These are phyloP conservation scores for Paramecium octaurelia DNA, from an alignment of 73 alveolate species.

Conservation along the genomic window DNA sequence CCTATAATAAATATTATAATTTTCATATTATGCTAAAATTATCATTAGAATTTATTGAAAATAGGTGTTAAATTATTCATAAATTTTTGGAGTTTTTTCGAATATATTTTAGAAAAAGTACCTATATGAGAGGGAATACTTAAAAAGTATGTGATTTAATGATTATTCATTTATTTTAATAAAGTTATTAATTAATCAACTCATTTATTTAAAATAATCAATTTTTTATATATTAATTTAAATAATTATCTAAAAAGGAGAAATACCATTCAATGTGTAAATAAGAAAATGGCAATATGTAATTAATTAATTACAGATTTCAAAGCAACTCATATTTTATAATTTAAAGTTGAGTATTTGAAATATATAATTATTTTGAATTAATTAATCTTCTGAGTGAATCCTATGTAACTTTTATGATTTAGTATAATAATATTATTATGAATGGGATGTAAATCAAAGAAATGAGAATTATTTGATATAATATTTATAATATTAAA, in stretches of 20 bases:
- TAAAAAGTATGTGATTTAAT: too few relatives aligned
- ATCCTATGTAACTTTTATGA: neutral
- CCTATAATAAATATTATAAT: too few relatives aligned
- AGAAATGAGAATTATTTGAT: neutral
- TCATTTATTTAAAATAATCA: neutral
- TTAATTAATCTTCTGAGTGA: neutral
- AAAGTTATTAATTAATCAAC: neutral
- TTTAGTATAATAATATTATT: neutral
- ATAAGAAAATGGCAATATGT: neutral
- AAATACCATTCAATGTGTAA: neutral
- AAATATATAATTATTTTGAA: neutral
- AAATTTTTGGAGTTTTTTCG: too few relatives aligned
- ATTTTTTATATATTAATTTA: neutral
- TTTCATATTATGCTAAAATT: too few relatives aligned
- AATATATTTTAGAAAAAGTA: too few relatives aligned
- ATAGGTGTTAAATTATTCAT: too few relatives aligned
- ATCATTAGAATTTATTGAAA: too few relatives aligned
- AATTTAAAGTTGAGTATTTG: neutral
- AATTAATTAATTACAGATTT: too few relatives aligned
- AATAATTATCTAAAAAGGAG: neutral
- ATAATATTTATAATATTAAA: neutral
- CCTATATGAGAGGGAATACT: too few relatives aligned
- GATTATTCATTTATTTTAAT: too few relatives aligned
- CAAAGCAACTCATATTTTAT: neutral
- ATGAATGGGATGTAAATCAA: neutral